Base-by-base conservation (phyloP, 495 filamentous ascomycete species). In the Chaetomidium leptoderma region DNA sequence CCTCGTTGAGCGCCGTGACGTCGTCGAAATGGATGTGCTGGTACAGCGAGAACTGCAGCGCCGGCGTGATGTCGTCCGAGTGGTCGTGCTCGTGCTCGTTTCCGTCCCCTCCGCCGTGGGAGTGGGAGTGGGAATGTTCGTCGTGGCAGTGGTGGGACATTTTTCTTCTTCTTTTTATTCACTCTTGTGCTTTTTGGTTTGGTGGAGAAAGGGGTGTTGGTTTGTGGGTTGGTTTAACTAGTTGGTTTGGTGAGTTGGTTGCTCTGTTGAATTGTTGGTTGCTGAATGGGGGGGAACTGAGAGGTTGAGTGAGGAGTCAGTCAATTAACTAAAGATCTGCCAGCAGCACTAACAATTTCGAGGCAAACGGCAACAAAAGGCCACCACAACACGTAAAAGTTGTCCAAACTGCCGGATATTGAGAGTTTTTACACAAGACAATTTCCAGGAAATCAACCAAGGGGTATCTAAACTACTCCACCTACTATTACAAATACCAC, bases 41-140 rank as follows among this genome's bases (percentile, higher is more conserved):
- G 73, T 96, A 97, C 13, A 98, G 80, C 32, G 90, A 86, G 56
- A 83, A 86, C 72, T 97, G 91, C 32, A 95, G 74, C 3, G 92
- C 92, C 1, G 92, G 92, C 6, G 87, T 89, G 64, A 95, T 82
- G 71, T 98, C 95, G 73, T 97, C 92, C 21, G 86, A 83, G 70
- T 95, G 90, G 67, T 91, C 88, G 68, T 96, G 88, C 5, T 68
- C 72, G 42, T 62, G 55, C 52, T 70, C 59, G 43, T 65, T 48
- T n/a, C 23, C 59, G 29, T 63, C 55, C 40, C 55, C 42, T 50
- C 42, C 53, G 14, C 47, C 57, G 17, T 68, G 66, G 42, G 64
- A 63, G 13, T 68, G 66, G 40, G 64, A 64, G 62, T 76, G 67
- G 55, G 35, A 48, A 50, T 78, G 74, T 48, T 78, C 74, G 55